Evolutionary conservation across 768 basidiomycete species (phyloP), one percentile per base, ranked within the genome.

Genomic region (Paxillus involutus): DNA sequence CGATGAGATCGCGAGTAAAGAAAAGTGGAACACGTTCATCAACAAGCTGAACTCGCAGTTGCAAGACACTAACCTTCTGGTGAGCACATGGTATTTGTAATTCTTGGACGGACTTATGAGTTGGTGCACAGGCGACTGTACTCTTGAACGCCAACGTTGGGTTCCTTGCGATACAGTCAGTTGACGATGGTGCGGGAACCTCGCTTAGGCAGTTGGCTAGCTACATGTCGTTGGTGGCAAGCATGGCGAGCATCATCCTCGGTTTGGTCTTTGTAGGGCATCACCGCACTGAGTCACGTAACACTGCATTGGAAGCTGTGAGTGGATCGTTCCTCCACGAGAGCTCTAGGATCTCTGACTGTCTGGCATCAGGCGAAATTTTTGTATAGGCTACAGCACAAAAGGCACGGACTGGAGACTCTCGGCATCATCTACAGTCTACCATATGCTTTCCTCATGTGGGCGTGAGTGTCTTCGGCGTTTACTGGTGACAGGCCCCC

Each of bases 81-180:
- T 85, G 52, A 48, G 80, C 52, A 47, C 10, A 42, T 13, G 6
- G 37, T 26, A 16, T 33, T 9, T 9, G 14, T 1, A 8, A 29
- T 16, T 46, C 4, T 3, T 21, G 19, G 17, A 8, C 0, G 13
- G 14, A 41, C 13, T 49, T 14, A 52, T 32, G 13, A 4, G 30
- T 17, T 8, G 2, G n/a, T 3, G 14, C 48, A 3, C 44, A 85
- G 83, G 77, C 77, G 2, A 82, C 81, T 1, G 82, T 86, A 3
- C 68, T 86, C 16, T 62, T 86, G 19, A 80, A 78, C 36, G 81
- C 80, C 12, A 84, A 85, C 46, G 80, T 87, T 0, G 79, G 75
- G 0, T 84, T 86, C 58, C 68, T 88, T n/a, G 78, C 82, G 2
- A 83, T 86, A 35, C 70, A 74, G 30, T 71, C 73, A 19, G 73